Conservation (phyloP, 257 asterid genomes). For the Salvia hispanica region DNA sequence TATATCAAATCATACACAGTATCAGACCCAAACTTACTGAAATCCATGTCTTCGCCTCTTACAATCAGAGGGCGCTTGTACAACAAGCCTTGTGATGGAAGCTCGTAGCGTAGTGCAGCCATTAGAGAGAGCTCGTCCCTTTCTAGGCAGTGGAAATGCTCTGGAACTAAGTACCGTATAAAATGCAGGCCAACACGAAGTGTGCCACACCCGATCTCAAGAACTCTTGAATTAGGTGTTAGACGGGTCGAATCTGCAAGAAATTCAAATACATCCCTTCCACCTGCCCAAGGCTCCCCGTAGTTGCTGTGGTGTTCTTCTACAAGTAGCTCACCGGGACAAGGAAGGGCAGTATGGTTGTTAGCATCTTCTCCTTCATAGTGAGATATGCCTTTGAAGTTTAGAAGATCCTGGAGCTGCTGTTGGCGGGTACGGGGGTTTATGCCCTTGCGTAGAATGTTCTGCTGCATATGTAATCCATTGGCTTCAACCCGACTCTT, state of each 20-base stretch:
- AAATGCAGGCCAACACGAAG: slow-evolving; percentile 95
- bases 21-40: slow-evolving; percentile 66
- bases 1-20: slow-evolving; percentile 67
- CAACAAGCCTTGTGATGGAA: slow-evolving; percentile 88
- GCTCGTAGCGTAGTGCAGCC: slow-evolving; percentile 90
- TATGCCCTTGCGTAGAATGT: slow-evolving; percentile 89
- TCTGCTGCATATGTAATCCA: slow-evolving; percentile 85
- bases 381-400: slow-evolving; percentile 91
- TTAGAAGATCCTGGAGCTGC: slow-evolving; percentile 82
- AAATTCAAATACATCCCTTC: slow-evolving; percentile 87
- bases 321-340: slow-evolving; percentile 86
- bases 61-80: slow-evolving; percentile 78
- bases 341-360: slow-evolving; percentile 91
- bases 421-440: slow-evolving; percentile 91
- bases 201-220: slow-evolving; percentile 96
- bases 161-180: slow-evolving; percentile 72
- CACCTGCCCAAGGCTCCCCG: slow-evolving; percentile 99
- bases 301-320: slow-evolving; percentile 96
- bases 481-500: slow-evolving; percentile 67
- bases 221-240: slow-evolving; percentile 63
- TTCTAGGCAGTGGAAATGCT: slow-evolving; percentile 77
- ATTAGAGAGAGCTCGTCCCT: slow-evolving; percentile 90
- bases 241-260: slow-evolving; percentile 66
- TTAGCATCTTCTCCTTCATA: slow-evolving; percentile 72
- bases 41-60: slow-evolving; percentile 93